A percentile compares a stretch with the other conserved stretches of the same genome.
Evolutionary conservation across 2,329 filamentous ascomycete genomes (phyloP).

Genomic region (Ophiobolus disseminans): DNA sequence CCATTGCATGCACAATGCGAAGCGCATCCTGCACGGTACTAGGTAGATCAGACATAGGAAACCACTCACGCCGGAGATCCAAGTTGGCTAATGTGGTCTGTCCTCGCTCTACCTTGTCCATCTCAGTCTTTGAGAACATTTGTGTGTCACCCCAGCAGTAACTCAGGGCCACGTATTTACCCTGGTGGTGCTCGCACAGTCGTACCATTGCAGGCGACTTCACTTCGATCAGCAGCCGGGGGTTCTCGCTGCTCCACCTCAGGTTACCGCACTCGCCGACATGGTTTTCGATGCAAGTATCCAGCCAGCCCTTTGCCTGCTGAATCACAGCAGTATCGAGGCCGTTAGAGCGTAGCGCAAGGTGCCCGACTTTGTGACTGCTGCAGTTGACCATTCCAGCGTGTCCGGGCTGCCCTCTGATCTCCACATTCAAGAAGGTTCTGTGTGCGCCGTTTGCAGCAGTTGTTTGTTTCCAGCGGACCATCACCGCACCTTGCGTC

Average conservation of each 20-base stretch:
- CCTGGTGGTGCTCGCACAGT: slow-evolving; percentile 1
- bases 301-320: slow-evolving; percentile 9
- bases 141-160: slow-evolving; percentile 11
- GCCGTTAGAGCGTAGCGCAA: slow-evolving; percentile 5
- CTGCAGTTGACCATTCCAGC: slow-evolving; percentile 11
- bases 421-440: neutral
- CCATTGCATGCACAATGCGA: slow-evolving; percentile 9
- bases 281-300: slow-evolving; percentile 5
- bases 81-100: slow-evolving; percentile 1
- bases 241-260: slow-evolving; percentile 8
- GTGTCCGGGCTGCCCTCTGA: neutral
- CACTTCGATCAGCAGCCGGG: slow-evolving; percentile 7
- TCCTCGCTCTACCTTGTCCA: slow-evolving; percentile 1
- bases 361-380: slow-evolving; percentile 8
- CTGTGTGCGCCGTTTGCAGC: neutral
- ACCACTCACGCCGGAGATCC: slow-evolving; percentile 1
- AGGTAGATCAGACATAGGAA: slow-evolving; percentile 5
- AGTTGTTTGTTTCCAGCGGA: slow-evolving; percentile 4
- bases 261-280: slow-evolving; percentile 12
- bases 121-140: neutral
- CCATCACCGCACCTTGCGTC: slow-evolving; percentile 1
- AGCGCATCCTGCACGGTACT: slow-evolving; percentile 11
- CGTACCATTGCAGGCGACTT: slow-evolving; percentile 3
- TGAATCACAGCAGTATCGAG: slow-evolving; percentile 3
- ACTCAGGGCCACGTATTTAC: slow-evolving; percentile 10